A percentile compares a stretch with the other conserved stretches of the same genome.
Conservation (phyloP, 169 alveolate genomes). For the Plasmodium knowlesi region DNA sequence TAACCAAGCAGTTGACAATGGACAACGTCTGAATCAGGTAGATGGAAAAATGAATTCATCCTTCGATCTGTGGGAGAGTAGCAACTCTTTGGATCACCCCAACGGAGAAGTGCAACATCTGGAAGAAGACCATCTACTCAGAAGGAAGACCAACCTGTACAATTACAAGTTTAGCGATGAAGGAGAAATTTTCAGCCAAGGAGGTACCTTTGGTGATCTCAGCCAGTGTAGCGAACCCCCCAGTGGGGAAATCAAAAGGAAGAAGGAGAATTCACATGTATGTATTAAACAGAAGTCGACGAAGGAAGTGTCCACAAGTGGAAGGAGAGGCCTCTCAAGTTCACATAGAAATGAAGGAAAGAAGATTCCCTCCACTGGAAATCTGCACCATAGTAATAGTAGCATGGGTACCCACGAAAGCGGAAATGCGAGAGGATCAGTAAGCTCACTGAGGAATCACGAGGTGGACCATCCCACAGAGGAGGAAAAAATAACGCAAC, state of each 20-base stretch:
- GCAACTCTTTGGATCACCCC: background rate
- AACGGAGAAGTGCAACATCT: background rate
- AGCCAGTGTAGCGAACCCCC: background rate
- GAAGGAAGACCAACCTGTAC: conserved; percentile 13
- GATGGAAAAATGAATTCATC: background rate
- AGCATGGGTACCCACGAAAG: background rate
- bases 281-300: background rate
- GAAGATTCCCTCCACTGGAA: background rate
- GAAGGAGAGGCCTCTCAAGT: background rate
- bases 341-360: background rate
- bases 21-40: background rate
- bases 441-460: background rate
- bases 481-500: background rate
- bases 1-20: background rate
- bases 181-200: background rate
- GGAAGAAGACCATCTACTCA: background rate
- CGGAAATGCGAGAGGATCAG: conserved; percentile 2
- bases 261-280: background rate
- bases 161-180: background rate
- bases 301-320: background rate
- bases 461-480: background rate
- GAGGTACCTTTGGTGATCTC: background rate
- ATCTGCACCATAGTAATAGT: background rate
- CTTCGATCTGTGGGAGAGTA: conserved; percentile 48
- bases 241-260: background rate